Conservation (phyloP, 176 grass and related monocot species). For the Lolium multiflorum region DNA sequence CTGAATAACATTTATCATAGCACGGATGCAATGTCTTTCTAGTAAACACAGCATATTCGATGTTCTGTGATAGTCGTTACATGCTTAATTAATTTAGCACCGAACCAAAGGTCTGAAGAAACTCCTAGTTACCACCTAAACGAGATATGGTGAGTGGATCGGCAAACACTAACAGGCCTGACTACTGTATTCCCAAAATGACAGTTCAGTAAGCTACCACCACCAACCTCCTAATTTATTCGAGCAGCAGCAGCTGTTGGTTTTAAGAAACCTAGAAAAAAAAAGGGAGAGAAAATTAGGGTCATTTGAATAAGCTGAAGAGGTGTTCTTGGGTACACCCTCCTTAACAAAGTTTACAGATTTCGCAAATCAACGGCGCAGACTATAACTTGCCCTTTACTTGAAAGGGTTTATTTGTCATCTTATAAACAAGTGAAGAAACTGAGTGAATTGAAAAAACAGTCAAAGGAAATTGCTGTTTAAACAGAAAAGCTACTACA, state of each 20-base stretch:
- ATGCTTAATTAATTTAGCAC: neutral
- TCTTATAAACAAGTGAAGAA: too few relatives aligned
- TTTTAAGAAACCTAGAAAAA: neutral
- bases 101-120: neutral
- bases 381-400: too few relatives aligned
- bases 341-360: too few relatives aligned
- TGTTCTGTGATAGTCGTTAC: neutral
- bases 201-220: neutral
- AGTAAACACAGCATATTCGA: neutral
- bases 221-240: neutral
- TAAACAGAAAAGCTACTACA: neutral
- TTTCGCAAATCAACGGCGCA: too few relatives aligned
- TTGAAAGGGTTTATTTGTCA: too few relatives aligned
- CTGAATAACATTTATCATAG: neutral
- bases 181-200: neutral
- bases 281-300: neutral
- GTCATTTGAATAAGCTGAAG: neutral
- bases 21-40: neutral
- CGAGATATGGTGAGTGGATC: neutral
- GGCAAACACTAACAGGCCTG: neutral
- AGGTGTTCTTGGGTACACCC: too few relatives aligned
- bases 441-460: neutral
- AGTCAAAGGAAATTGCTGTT: neutral
- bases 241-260: neutral
- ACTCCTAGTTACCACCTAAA: neutral